Evolutionary conservation across 192 early-diverging fungal genomes (phyloP).

Genomic region (Lobosporangium transversale): DNA sequence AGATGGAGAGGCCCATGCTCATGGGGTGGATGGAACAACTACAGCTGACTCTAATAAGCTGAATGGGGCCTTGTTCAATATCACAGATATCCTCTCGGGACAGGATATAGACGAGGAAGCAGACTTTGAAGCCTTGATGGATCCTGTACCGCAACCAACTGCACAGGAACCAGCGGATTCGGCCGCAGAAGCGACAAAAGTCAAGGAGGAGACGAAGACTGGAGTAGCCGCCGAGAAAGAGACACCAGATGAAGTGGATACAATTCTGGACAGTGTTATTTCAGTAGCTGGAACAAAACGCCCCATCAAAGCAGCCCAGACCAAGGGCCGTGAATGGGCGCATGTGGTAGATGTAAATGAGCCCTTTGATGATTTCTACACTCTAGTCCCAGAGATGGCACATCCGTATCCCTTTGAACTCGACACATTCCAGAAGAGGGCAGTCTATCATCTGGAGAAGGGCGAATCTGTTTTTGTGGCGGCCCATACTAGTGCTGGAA

Average conservation of each 20-base stretch:
- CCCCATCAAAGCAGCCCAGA: conserved; percentile 12
- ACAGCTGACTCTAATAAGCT: neutral
- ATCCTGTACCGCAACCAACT: conserved; percentile 15
- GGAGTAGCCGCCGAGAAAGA: neutral
- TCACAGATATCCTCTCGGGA: conserved; percentile 50
- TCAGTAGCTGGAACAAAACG: conserved; percentile 15
- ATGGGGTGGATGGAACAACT: neutral
- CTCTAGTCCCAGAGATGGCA: conserved; percentile 90
- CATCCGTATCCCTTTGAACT: conserved; percentile 93
- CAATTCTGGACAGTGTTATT: conserved; percentile 29
- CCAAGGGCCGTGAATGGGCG: conserved; percentile 82
- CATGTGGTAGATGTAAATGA: conserved; percentile 89
- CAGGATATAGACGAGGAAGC: conserved; percentile 38
- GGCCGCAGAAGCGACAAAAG: neutral
- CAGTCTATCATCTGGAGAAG: conserved; percentile 95
- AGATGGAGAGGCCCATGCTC: conserved; percentile 19
- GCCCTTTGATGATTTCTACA: conserved; percentile 90
- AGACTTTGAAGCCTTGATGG: conserved; percentile 38
- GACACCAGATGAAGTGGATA: conserved; percentile 30
- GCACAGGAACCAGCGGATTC: neutral
- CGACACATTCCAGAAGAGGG: conserved; percentile 96
- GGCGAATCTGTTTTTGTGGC: conserved; percentile 98
- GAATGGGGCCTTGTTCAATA: conserved; percentile 34
- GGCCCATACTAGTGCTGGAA: conserved; percentile 98
- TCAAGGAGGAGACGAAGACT: neutral